Percentiles rank a stretch among this genome's conserved stretches.
These are phyloP conservation scores for Botrytis fragariae DNA, from an alignment of 2,329 filamentous ascomycete species.

Conservation along the genomic window DNA sequence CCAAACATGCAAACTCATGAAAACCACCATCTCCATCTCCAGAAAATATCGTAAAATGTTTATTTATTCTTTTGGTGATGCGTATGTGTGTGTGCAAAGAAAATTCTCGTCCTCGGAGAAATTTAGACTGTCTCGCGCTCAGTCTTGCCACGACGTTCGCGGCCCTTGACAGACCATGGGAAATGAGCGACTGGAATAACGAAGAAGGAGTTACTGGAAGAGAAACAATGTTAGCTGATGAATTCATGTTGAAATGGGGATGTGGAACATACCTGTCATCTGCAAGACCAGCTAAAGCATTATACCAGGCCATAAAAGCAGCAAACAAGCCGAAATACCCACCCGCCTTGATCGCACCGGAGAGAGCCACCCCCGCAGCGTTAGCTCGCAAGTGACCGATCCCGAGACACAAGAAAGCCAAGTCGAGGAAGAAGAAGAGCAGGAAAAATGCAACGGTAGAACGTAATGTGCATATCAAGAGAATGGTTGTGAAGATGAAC, in stretches of 20 bases:
- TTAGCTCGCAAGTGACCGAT: conserved; percentile 38
- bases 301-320: conserved; percentile 84
- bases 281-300: conserved; percentile 77
- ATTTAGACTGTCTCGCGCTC: conserved; percentile 39
- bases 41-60: background rate
- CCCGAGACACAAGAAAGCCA: conserved; percentile 57
- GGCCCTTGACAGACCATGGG: conserved; percentile 84
- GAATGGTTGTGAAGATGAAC: conserved; percentile 62
- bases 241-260: too few relatives aligned
- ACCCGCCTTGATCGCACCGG: conserved; percentile 60
- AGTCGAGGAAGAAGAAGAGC: conserved; percentile 57
- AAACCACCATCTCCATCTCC: background rate
- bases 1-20: background rate
- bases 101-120: background rate
- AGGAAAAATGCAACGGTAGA: conserved; percentile 60
- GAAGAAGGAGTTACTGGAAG: conserved; percentile 76
- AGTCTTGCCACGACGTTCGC: conserved; percentile 55
- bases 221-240: conserved; percentile 38
- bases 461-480: conserved; percentile 53
- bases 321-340: conserved; percentile 78
- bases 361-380: conserved; percentile 39
- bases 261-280: conserved; percentile 57
- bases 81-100: background rate
- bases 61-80: background rate
- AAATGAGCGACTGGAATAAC: conserved; percentile 90